Evolutionary conservation across 805 yeast genomes (phyloP).

Genomic region (Candida tammaniensis): DNA sequence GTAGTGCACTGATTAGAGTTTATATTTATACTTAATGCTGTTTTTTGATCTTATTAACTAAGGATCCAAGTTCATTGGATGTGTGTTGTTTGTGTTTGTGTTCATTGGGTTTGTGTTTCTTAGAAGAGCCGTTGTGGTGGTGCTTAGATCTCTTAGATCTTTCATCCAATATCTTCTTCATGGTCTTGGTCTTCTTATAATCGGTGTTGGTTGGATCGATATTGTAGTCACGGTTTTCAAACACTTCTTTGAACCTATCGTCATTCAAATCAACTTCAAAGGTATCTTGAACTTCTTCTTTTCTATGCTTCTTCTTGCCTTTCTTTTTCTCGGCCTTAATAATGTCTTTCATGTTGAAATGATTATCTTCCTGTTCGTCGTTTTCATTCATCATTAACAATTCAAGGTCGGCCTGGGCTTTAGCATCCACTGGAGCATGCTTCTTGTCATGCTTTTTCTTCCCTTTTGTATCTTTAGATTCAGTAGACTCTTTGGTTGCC

Average conservation of each 20-base stretch:
- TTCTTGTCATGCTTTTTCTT: constrained; percentile 23
- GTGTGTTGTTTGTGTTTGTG: constrained; percentile 5
- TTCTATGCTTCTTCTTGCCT: constrained; percentile 46
- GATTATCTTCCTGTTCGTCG: constrained; percentile 45
- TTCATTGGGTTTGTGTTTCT: too few species aligned
- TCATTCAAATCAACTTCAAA: constrained; percentile 75
- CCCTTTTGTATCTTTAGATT: constrained; percentile 47
- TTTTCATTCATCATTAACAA: constrained; percentile 63
- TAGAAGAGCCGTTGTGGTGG: constrained; percentile 8
- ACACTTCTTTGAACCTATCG: constrained; percentile 84
- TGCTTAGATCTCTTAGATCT: constrained; percentile 54
- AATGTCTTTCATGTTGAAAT: constrained; percentile 78
- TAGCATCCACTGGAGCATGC: constrained; percentile 17
- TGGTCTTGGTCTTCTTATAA: constrained; percentile 81
- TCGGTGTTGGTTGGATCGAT: constrained; percentile 94
- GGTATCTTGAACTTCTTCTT: constrained; percentile 48
- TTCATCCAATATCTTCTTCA: constrained; percentile 79
- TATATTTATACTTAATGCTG: too few species aligned
- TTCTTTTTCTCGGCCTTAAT: constrained; percentile 68
- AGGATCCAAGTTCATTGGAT: constrained; percentile 16
- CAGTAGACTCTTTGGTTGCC: constrained; percentile 24
- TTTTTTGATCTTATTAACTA: constrained; percentile 52
- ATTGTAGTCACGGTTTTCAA: constrained; percentile 86
- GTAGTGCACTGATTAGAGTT: too few species aligned
- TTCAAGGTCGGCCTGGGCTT: constrained; percentile 64